A percentile compares a stretch with the other conserved stretches of the same genome.
Evolutionary conservation across 2,329 filamentous ascomycete species (phyloP).

Genomic region (Sporothrix euskadiensis): DNA sequence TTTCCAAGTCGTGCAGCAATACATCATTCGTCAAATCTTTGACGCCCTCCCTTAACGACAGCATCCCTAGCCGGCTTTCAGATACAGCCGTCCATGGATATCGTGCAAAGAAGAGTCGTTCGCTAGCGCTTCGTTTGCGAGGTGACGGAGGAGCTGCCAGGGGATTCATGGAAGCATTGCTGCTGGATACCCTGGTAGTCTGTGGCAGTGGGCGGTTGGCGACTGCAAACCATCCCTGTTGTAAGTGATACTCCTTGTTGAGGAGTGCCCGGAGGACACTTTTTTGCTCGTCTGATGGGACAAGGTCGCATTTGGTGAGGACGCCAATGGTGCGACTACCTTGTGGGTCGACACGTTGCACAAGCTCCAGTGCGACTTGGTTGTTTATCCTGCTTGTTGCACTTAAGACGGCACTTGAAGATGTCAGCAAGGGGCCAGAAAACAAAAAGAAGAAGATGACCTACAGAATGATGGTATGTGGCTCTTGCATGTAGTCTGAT

Average conservation of each 20-base stretch:
- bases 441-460: background rate
- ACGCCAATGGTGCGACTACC: background rate
- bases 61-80: background rate
- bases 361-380: background rate
- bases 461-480: background rate
- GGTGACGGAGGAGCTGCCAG: background rate
- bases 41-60: background rate
- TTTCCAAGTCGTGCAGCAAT: background rate
- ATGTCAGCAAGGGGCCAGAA: background rate
- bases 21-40: background rate
- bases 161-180: background rate
- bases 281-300: background rate
- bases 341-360: background rate
- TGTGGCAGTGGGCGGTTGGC: background rate
- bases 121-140: background rate
- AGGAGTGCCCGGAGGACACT: background rate
- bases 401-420: background rate
- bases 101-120: conserved; percentile 2
- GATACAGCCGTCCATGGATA: background rate
- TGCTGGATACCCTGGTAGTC: background rate
- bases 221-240: background rate
- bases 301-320: conserved; percentile 1
- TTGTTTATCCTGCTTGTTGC: background rate
- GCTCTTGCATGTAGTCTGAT: background rate
- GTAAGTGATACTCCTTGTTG: background rate